Evolutionary conservation across 2,329 filamentous ascomycete species (phyloP).

Genomic region (Aspergillus alliaceus): DNA sequence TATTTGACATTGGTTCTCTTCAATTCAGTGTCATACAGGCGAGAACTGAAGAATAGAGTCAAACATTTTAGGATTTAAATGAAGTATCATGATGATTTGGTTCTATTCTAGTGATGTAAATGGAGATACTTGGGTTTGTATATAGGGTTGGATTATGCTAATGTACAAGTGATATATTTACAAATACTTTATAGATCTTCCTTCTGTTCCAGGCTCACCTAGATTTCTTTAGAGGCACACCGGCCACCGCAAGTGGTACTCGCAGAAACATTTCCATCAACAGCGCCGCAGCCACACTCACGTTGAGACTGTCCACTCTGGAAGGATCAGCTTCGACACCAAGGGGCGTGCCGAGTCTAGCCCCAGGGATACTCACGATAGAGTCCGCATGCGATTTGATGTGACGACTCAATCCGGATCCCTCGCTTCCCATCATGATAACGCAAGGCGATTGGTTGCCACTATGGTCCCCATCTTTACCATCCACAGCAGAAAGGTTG

Average conservation of each 20-base stretch:
- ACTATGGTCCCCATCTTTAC: conserved; percentile 39
- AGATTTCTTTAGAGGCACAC: conserved; percentile 17
- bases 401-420: conserved; percentile 66
- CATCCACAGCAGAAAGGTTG: conserved; percentile 8
- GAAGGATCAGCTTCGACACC: conserved; percentile 41
- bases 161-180: conserved; percentile 8
- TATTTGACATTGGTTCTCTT: conserved; percentile 63
- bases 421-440: conserved; percentile 81
- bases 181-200: not conserved
- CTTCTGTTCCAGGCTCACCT: not conserved
- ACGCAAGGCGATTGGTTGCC: conserved; percentile 66
- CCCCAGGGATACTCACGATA: conserved; percentile 62
- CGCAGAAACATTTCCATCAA: conserved; percentile 51
- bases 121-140: not conserved
- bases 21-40: conserved; percentile 60
- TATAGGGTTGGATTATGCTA: not conserved
- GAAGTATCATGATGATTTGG: not conserved
- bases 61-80: not conserved
- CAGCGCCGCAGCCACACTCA: conserved; percentile 81
- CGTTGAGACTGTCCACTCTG: conserved; percentile 85
- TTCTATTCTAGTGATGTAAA: not conserved
- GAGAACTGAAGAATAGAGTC: not conserved
- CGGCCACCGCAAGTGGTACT: conserved; percentile 29
- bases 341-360: conserved; percentile 44
- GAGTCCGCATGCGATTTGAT: conserved; percentile 67